phyloP scores from a whole-genome alignment of 345 rosid species.

The Eucalyptus brandiana region DNA sequence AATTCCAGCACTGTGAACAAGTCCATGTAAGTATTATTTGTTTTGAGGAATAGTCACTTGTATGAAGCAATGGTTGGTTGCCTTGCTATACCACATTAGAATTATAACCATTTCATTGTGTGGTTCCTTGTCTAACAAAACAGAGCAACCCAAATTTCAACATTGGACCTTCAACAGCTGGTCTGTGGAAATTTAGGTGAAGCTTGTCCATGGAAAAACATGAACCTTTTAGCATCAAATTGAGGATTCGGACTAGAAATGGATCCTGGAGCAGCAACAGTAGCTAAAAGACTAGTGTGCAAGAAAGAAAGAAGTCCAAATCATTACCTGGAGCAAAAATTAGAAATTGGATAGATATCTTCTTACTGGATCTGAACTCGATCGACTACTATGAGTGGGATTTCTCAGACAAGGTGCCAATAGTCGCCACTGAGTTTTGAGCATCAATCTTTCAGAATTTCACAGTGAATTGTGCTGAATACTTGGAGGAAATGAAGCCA shows the following conservation, averaged over 20 bases:
- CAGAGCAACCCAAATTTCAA: not conserved
- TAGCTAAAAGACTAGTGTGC: not conserved
- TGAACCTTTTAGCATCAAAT: not conserved
- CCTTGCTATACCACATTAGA: not conserved
- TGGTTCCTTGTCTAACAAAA: not conserved
- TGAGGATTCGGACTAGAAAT: not conserved
- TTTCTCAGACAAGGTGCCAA: not conserved
- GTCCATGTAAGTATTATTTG: not conserved
- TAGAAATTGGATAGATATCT: not conserved
- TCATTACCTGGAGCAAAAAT: not conserved
- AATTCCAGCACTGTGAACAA: not conserved
- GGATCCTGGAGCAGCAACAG: not conserved
- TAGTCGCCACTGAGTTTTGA: not conserved
- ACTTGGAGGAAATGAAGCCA: not conserved
- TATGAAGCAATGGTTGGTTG: not conserved
- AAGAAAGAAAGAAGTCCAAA: not conserved
- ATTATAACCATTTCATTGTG: not conserved
- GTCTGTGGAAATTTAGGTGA: not conserved
- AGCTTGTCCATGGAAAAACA: not conserved
- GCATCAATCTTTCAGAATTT: not conserved
- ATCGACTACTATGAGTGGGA: rapidly evolving
- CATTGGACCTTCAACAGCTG: not conserved
- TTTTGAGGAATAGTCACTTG: not conserved
- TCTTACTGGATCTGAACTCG: not conserved
- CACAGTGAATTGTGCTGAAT: not conserved